Evolutionary conservation across 148 eudicot species (phyloP).

Genomic region (Arctostaphylos glauca): DNA sequence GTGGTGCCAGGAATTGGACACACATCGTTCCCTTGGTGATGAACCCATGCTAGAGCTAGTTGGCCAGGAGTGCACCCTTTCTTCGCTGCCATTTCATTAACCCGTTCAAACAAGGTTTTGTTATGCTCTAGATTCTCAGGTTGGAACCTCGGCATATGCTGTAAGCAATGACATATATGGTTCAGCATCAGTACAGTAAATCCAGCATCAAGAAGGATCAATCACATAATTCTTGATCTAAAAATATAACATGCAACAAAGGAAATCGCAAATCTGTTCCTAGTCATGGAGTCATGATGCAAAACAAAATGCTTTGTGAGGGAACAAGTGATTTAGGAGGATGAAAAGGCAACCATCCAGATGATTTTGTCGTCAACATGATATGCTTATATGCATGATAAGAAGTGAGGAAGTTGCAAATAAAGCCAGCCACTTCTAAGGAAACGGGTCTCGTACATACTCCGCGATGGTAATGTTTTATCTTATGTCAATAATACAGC

Average conservation of each 20-base stretch:
- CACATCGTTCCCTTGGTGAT: conserved; percentile 19
- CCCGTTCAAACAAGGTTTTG: conserved; percentile 16
- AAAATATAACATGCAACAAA: background rate
- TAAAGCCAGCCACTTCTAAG: background rate
- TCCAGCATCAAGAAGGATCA: background rate
- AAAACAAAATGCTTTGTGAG: background rate
- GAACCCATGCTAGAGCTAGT: conserved; percentile 25
- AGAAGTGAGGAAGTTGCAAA: background rate
- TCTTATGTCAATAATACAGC: background rate
- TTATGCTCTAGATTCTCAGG: conserved; percentile 17
- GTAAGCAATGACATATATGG: background rate
- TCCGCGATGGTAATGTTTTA: background rate
- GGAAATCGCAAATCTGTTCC: background rate
- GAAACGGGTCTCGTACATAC: background rate
- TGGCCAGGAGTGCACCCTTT: conserved; percentile 21
- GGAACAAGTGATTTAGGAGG: background rate
- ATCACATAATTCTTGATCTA: background rate
- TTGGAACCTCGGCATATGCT: conserved; percentile 20
- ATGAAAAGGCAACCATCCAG: background rate
- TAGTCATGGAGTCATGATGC: background rate
- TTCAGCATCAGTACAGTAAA: background rate
- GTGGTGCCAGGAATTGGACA: conserved; percentile 22
- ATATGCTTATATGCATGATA: background rate
- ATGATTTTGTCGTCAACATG: background rate
- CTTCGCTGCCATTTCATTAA: conserved; percentile 15